These are phyloP conservation scores for Hebeloma cylindrosporum DNA, from an alignment of 768 basidiomycete genomes.

Conservation along the genomic window DNA sequence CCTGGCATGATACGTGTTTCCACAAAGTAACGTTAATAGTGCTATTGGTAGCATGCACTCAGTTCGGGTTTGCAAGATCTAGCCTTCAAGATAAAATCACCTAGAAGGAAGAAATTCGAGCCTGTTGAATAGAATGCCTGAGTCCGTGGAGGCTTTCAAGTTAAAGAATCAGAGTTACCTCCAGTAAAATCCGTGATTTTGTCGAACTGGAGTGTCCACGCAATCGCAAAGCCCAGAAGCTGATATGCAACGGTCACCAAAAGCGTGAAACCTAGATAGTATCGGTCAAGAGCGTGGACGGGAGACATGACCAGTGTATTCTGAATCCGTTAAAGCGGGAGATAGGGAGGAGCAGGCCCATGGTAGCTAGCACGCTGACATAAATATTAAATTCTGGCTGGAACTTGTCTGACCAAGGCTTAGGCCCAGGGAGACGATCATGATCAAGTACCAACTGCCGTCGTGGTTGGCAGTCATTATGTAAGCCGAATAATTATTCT, in stretches of 20 bases:
- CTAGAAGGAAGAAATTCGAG: constrained; percentile 67
- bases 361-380: too few species aligned
- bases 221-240: constrained; percentile 59
- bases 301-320: constrained; percentile 38
- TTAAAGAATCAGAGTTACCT: constrained; percentile 31
- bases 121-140: constrained; percentile 29
- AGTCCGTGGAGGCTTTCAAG: background rate
- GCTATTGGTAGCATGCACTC: constrained; percentile 38
- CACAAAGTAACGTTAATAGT: constrained; percentile 58
- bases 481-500: too few species aligned
- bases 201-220: constrained; percentile 70
- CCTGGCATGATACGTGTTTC: constrained; percentile 59
- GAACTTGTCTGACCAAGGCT: too few species aligned
- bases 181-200: constrained; percentile 74
- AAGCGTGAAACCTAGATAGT: constrained; percentile 49
- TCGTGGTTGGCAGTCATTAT: too few species aligned
- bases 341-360: too few species aligned
- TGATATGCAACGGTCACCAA: constrained; percentile 61
- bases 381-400: too few species aligned
- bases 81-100: constrained; percentile 32
- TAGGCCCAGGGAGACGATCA: too few species aligned
- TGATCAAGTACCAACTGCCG: too few species aligned
- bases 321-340: too few species aligned
- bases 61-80: too few species aligned
- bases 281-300: constrained; percentile 47